Base-by-base conservation (phyloP, 108 stramenopile genomes). In the Cyclotella choctawhatcheeana region DNA sequence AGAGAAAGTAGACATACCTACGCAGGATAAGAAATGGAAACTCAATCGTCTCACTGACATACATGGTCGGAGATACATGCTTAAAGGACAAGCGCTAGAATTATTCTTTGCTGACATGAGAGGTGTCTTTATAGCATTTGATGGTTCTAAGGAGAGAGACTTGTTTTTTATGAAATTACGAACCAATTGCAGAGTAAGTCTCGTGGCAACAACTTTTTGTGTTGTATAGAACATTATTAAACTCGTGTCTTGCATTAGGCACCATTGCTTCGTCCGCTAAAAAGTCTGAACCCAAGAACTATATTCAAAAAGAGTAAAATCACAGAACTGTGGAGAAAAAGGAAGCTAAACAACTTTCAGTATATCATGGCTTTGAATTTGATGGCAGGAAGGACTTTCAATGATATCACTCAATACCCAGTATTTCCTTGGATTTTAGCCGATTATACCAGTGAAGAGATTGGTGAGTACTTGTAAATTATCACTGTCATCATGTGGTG, bases 391-490 rank as follows among this genome's bases (percentile, higher is more conserved):
- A 79, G 98, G 7, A 93, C 90, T 20, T 97, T 95, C 85, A 96
- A 97, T 64, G 96, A 97, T 72, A 84, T 96, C 17, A 86, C 90
- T 6, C 97, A 99, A 65, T 98, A 97, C 69, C 97, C 98, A 0
- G 97, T 99, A 1, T 97, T 97, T 51, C 98, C 98, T 14, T 99
- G 98, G 98, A 83, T 98, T 31, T 60, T 99, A n/a, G 64, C 79
- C 20, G 97, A 97, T 69, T 98, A 94, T 77, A 63, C 72, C 14
- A 85, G 84, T 33, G 87, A 89, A 24, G 79, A 71, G 14, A 79
- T 97, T 29, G 90, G 55, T 56, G 55, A 56, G 55, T 31, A 30
- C 8, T 2, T 29, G 18, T 24, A 1, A 21, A 21, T 10, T 22
- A 10, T 10, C n/a, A n/a, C n/a, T n/a, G n/a, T n/a, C n/a, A n/a